Evolutionary conservation across 768 basidiomycete genomes (phyloP).

Genomic region (Tulasnella calospora): DNA sequence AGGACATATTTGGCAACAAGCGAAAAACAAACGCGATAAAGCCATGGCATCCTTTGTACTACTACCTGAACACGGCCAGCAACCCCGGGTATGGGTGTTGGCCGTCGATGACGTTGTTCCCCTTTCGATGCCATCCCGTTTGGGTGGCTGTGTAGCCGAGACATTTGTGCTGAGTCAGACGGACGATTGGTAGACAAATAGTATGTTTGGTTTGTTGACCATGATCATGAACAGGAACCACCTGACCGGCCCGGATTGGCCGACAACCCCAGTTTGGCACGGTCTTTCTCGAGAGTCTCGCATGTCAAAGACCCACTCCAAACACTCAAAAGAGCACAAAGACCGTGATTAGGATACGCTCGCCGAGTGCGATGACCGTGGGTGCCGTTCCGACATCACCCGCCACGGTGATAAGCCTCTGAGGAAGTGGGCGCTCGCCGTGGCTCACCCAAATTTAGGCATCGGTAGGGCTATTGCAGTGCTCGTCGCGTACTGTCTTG

Average conservation of each 20-base stretch:
- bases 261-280: background rate
- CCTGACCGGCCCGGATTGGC: background rate
- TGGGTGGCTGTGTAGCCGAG: background rate
- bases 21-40: background rate
- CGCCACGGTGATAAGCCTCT: background rate
- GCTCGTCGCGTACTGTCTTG: too few relatives aligned
- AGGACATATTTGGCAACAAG: background rate
- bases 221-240: background rate
- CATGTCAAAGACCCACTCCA: background rate
- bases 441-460: too few relatives aligned
- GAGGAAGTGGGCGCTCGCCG: background rate
- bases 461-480: too few relatives aligned
- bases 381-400: background rate
- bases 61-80: background rate
- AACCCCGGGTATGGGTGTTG: too few relatives aligned
- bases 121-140: background rate
- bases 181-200: background rate
- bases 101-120: background rate
- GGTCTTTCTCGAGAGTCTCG: background rate
- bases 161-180: background rate
- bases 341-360: background rate
- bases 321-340: too few relatives aligned
- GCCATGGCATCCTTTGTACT: background rate
- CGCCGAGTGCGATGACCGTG: background rate
- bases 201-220: background rate